These are phyloP conservation scores for Exophiala oligosperma DNA, from an alignment of 2,329 filamentous ascomycete species.

Conservation along the genomic window DNA sequence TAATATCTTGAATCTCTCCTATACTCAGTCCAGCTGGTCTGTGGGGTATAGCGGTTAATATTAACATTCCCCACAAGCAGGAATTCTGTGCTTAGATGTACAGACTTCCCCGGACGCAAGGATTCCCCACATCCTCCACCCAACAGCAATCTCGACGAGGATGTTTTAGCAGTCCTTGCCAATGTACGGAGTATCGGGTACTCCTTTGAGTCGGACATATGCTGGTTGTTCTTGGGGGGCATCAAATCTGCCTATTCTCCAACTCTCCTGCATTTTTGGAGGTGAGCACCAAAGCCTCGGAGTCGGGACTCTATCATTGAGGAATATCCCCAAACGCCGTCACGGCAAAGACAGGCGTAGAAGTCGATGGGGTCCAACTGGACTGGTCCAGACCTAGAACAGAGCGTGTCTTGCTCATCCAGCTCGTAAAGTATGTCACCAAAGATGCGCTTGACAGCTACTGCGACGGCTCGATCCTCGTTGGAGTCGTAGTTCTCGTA, in stretches of 20 bases:
- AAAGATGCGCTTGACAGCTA: neutral
- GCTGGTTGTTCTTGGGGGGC: too few species aligned
- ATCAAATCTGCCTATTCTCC: too few species aligned
- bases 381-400: neutral
- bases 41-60: too few species aligned
- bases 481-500: neutral
- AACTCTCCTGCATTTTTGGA: neutral
- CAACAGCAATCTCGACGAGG: neutral
- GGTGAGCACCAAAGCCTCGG: neutral
- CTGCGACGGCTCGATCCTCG: neutral
- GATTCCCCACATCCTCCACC: neutral
- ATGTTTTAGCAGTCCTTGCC: too few species aligned
- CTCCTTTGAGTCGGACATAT: too few species aligned
- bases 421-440: neutral
- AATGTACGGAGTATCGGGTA: too few species aligned
- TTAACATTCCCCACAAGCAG: too few species aligned
- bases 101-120: neutral
- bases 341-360: conserved; percentile 1
- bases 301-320: conserved; percentile 2
- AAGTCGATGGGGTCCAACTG: neutral
- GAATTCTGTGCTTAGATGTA: too few species aligned
- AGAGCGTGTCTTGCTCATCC: neutral
- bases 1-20: too few species aligned
- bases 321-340: neutral
- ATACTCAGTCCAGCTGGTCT: too few species aligned